Base-by-base conservation (phyloP, 2,329 filamentous ascomycete species). In the Trichoderma sp. region DNA sequence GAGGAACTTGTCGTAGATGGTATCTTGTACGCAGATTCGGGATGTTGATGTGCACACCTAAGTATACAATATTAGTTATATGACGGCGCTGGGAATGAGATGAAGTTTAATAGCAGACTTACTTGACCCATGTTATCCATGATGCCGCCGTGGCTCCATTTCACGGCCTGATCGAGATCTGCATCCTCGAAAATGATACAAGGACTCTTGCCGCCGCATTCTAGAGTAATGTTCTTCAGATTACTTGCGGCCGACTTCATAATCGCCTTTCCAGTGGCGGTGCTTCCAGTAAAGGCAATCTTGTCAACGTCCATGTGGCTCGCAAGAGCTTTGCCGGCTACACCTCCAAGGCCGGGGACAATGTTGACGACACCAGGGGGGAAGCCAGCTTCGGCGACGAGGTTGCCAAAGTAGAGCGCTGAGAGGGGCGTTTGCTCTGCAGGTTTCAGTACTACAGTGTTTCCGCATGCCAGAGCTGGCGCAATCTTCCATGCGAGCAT, bases 401-500 rank as follows among this genome's bases (percentile, higher is more conserved):
- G 55, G 7, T 55, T 69, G n/a, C 61, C 68, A 52, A 66, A 65
- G 24, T 66, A 66, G 1, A 69, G 61, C 33, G 61, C 68, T n/a
- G 68, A 69, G 29, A 69, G 68, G 14, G 68, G 68, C 5, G 90
- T 92, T 82, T 92, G 89, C 81, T 92, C 90, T 71, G 90, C 89
- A 5, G 88, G 87, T 86, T 92, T 92, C 73, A 92, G 78, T 72
- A 92, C 85, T 68, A 92, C 78, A 3, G 84, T 87, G 85, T 91
- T 91, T 76, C 90, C 90, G 49, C 86, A 86, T 70, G 89, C 88
- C 72, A 92, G 82, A 63, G 89, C 89, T 37, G 89, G 89, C 66
- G 85, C 88, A 72, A 91, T 87, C 86, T 94, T 94, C 92, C 92
- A 94, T 60, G 86, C 86, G 79, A 84, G 86, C 90, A 92, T 92